Evolutionary conservation across 352 stramenopile species (phyloP).

Genomic region (Vaucheria bursata): DNA sequence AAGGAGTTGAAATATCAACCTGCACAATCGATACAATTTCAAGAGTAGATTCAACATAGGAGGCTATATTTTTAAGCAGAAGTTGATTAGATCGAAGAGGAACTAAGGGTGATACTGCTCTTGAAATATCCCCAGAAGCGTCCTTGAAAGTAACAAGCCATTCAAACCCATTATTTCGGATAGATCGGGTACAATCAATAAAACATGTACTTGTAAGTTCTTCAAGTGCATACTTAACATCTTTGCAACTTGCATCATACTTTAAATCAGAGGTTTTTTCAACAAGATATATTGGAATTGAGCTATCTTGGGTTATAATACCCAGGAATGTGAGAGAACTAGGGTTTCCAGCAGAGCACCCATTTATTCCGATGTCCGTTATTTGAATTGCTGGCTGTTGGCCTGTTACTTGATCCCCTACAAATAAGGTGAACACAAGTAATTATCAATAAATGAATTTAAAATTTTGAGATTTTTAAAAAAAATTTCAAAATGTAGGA

Average conservation of each 20-base stretch:
- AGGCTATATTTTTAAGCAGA: slow-evolving; percentile 48
- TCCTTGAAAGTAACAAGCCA: slow-evolving; percentile 78
- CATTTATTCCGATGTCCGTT: slow-evolving; percentile 77
- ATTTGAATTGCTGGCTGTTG: slow-evolving; percentile 70
- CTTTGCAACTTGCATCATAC: slow-evolving; percentile 69
- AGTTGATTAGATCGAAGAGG: slow-evolving; percentile 54
- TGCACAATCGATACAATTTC: slow-evolving; percentile 53
- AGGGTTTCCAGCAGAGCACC: slow-evolving; percentile 58
- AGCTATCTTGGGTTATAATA: slow-evolving; percentile 50
- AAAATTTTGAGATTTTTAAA: too few species aligned
- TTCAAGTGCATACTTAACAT: slow-evolving; percentile 82
- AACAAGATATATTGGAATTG: slow-evolving; percentile 73
- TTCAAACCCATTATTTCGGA: slow-evolving; percentile 71
- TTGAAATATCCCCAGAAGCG: slow-evolving; percentile 8
- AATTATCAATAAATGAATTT: too few species aligned
- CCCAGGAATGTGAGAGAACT: slow-evolving; percentile 51
- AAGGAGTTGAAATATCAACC: slow-evolving; percentile 41
- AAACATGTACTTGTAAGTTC: slow-evolving; percentile 69
- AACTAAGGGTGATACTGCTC: slow-evolving; percentile 36
- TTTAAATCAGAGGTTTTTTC: slow-evolving; percentile 75
- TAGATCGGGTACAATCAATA: slow-evolving; percentile 67
- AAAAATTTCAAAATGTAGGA: too few species aligned
- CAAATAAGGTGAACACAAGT: too few species aligned
- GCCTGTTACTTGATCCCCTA: too few species aligned
- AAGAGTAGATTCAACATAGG: slow-evolving; percentile 51